A percentile compares a stretch with the other conserved stretches of the same genome.
phyloP scores from a whole-genome alignment of 805 yeast species.

The Yarrowia sp. region DNA sequence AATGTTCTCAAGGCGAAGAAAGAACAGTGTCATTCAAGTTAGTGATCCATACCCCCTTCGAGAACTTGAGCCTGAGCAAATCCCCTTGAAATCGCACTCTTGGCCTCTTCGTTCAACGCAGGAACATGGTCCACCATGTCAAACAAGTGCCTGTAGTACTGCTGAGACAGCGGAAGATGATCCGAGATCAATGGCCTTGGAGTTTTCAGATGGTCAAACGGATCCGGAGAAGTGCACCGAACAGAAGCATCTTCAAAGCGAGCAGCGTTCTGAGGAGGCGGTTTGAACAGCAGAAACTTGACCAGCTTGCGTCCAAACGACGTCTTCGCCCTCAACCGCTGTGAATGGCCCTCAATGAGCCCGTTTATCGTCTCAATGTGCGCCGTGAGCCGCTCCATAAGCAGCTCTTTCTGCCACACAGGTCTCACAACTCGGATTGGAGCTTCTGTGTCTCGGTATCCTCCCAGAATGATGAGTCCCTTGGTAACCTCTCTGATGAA shows the following conservation, averaged over 20 bases:
- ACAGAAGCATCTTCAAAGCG: background rate
- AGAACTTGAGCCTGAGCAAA: background rate
- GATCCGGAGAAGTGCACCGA: background rate
- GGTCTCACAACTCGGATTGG: background rate
- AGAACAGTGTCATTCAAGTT: background rate
- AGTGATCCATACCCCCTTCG: background rate
- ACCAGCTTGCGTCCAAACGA: background rate
- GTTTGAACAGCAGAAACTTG: background rate
- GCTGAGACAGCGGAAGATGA: background rate
- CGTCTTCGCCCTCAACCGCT: background rate
- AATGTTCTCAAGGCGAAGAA: too few species aligned
- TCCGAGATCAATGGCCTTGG: background rate
- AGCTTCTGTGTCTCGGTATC: background rate
- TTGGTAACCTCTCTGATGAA: background rate
- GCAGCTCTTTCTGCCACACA: background rate
- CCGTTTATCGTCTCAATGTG: background rate
- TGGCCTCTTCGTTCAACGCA: background rate
- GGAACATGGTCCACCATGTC: slow-evolving; percentile 2
- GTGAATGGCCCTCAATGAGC: background rate
- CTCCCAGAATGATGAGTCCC: background rate
- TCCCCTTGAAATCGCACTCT: background rate
- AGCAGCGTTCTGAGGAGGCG: background rate
- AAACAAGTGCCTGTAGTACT: background rate
- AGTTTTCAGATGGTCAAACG: background rate
- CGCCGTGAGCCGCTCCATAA: background rate